Evolutionary conservation across 768 basidiomycete species (phyloP).

Genomic region (Hemileccinum rubropunctum): DNA sequence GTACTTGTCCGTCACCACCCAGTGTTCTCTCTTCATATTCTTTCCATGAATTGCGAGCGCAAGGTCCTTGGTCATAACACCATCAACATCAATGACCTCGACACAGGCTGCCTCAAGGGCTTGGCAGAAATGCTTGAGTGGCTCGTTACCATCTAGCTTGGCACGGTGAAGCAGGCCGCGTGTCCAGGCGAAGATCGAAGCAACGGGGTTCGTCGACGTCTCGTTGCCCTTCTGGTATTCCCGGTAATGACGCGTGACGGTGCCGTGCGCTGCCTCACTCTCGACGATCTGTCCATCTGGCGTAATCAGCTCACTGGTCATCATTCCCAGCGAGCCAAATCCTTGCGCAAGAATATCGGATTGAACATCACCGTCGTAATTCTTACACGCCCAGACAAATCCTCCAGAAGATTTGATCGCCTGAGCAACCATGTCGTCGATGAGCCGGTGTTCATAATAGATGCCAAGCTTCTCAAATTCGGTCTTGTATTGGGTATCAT

Average conservation of each 20-base stretch:
- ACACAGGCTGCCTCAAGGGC: constrained; percentile 86
- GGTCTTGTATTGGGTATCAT: constrained; percentile 73
- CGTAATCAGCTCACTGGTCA: constrained; percentile 94
- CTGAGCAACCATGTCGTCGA: constrained; percentile 99
- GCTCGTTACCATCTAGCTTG: constrained; percentile 82
- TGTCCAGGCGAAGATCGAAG: constrained; percentile 99
- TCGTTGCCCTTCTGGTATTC: constrained; percentile 97
- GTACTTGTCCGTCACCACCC: constrained; percentile 93
- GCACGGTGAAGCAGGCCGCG: constrained; percentile 91
- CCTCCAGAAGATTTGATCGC: constrained; percentile 96
- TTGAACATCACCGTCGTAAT: constrained; percentile 86
- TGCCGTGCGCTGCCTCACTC: constrained; percentile 96
- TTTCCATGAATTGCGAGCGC: constrained; percentile 93
- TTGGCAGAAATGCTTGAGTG: constrained; percentile 68
- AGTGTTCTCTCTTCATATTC: constrained; percentile 88
- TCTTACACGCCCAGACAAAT: constrained; percentile 75
- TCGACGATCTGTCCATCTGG: constrained; percentile 93
- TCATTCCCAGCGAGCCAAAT: constrained; percentile 96
- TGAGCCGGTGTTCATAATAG: constrained; percentile 95
- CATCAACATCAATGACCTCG: constrained; percentile 87
- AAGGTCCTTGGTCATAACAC: constrained; percentile 96
- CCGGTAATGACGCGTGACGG: constrained; percentile 95
- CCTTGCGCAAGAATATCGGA: constrained; percentile 97
- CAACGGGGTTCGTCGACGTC: constrained; percentile 98
- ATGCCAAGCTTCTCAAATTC: constrained; percentile 68